phyloP scores from a whole-genome alignment of 148 eudicot genomes.

The Rhododendron griersonianum region DNA sequence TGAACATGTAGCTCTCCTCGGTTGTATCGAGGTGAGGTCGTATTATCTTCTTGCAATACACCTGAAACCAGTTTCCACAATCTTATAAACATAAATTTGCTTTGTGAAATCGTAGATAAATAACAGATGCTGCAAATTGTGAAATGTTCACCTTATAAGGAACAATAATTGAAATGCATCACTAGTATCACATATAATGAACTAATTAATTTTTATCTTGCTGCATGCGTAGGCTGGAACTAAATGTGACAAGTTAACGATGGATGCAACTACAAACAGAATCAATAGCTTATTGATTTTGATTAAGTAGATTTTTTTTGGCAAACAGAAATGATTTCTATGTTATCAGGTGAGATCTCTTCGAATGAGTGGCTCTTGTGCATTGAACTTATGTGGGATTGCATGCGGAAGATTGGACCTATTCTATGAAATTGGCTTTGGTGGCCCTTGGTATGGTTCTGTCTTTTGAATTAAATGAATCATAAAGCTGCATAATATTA shows the following conservation, averaged over 20 bases:
- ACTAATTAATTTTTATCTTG: constrained; percentile 7
- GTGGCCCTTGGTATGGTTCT: no score
- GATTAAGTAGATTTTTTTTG: background rate
- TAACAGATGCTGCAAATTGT: no score
- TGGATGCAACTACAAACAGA: constrained; percentile 68
- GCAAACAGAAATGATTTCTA: background rate
- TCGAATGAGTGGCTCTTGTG: no score
- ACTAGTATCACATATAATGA: background rate
- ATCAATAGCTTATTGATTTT: constrained; percentile 42
- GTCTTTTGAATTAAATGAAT: background rate
- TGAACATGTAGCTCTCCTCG: background rate
- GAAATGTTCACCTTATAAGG: background rate
- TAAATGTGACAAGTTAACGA: constrained; percentile 55
- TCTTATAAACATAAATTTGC: background rate
- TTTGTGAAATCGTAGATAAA: no score
- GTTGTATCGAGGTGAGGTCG: background rate
- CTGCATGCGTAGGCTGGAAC: constrained; percentile 54
- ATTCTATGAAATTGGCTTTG: no score
- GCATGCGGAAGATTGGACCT: no score
- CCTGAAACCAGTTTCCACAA: background rate
- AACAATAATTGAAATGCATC: background rate
- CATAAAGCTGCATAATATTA: background rate
- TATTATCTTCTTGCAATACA: background rate
- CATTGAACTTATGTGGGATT: no score
- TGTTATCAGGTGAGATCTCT: constrained; percentile 75